Percentiles rank a stretch among this genome's conserved stretches.
Conservation (phyloP, 495 filamentous ascomycete species). For the Trichoderma asperelloides region DNA sequence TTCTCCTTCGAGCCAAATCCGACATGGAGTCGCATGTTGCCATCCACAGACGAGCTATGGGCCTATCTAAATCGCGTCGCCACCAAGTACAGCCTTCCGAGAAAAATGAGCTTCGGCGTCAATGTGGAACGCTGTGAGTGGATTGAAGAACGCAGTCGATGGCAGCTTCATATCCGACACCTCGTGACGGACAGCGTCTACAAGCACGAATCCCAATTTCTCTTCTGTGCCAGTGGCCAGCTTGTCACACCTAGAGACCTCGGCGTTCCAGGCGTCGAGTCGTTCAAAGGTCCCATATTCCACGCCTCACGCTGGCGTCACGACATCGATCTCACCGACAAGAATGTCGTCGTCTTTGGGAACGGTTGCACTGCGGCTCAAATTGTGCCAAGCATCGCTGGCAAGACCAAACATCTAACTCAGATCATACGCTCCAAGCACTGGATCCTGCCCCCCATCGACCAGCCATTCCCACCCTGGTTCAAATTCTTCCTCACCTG, state of each 20-base stretch:
- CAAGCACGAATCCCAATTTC: conserved; percentile 24
- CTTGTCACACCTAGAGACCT: conserved; percentile 27
- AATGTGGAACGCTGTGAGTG: conserved; percentile 49
- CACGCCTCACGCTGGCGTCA: conserved; percentile 52
- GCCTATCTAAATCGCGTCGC: conserved; percentile 53
- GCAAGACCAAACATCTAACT: conserved; percentile 21
- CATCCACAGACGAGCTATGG: conserved; percentile 46
- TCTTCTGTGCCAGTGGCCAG: conserved; percentile 46
- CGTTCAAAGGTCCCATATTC: conserved; percentile 45
- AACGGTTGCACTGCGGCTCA: conserved; percentile 49
- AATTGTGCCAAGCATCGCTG: conserved; percentile 29
- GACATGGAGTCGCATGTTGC: conserved; percentile 48
- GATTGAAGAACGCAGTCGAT: conserved; percentile 42
- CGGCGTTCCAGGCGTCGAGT: conserved; percentile 44
- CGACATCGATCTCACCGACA: conserved; percentile 35
- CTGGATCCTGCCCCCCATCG: conserved; percentile 29
- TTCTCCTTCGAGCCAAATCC: conserved; percentile 54
- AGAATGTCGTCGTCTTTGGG: conserved; percentile 51
- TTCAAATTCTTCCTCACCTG: conserved; percentile 19
- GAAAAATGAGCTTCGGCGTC: conserved; percentile 52
- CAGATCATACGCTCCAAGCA: conserved; percentile 27
- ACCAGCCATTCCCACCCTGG: conserved; percentile 18
- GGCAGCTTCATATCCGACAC: conserved; percentile 18
- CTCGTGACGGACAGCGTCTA: background rate
- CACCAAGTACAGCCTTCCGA: conserved; percentile 45